Evolutionary conservation across 352 stramenopile species (phyloP), one percentile per base, ranked within the genome.

Genomic region (Peronospora belbahrii): DNA sequence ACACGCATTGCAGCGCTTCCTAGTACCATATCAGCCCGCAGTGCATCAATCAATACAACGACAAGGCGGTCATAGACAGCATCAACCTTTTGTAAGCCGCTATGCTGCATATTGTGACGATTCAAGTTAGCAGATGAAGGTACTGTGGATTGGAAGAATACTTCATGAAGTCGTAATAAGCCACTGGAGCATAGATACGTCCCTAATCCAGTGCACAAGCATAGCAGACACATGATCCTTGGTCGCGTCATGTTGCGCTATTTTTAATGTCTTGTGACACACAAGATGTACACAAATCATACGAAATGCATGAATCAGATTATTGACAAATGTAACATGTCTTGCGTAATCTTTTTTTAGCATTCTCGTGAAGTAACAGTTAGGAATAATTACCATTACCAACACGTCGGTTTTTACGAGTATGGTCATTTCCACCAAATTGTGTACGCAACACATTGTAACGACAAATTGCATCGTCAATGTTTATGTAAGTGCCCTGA

Each of bases 11-110:
- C 59, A 20, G 62, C 58, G 28, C 64, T 83, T 2, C 80, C 78
- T 5, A 94, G 56, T 31, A 94, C 83, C 83, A 95, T 94, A 43
- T 95, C 84, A 30, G 84, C 84, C 13, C 84, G 77, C 23, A 95
- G 38, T 0, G 84, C 84, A 48, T 95, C 84, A 48, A 95, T 85
- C 6, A 95, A 67, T 35, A 95, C 81, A 48, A 95, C 51, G 15
- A 95, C 77, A 6, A 95, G 55, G 8, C 84, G 74, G 42, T 88
- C 84, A 38, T 87, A 95, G 6, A 43, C 42, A 18, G 14, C 49
- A 39, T 57, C 30, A 4, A 37, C 15, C 19, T 56, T n/a, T 5
- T 54, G 34, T 24, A 34, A 51, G 14, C 11, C 35, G 4, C 48
- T 23, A 5, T 17, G 9, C 10, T 23, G 37, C n/a, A 27, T 4